These are phyloP conservation scores for Stephanocyclus meneghinianus DNA, from an alignment of 352 stramenopile species.

Conservation along the genomic window DNA sequence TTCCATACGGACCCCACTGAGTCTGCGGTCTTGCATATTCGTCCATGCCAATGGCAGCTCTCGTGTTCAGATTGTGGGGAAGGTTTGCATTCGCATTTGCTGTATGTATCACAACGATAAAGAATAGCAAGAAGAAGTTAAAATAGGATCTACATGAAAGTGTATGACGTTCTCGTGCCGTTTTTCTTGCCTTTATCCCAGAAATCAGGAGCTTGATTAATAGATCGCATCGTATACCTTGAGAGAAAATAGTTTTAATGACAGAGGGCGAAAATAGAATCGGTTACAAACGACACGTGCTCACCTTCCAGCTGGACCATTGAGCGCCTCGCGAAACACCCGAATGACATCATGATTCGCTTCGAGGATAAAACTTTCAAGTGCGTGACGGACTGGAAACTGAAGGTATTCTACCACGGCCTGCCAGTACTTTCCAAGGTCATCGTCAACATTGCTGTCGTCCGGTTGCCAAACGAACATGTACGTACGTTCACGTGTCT, in stretches of 20 bases:
- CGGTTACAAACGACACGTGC: not conserved
- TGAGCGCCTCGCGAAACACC: slow-evolving; percentile 67
- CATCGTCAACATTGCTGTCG: slow-evolving; percentile 49
- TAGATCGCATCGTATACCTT: slow-evolving; percentile 30
- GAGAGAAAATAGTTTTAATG: not conserved
- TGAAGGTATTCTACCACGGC: slow-evolving; percentile 59
- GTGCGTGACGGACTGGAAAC: slow-evolving; percentile 55
- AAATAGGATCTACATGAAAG: not conserved
- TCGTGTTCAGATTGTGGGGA: slow-evolving; percentile 44
- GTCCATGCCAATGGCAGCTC: slow-evolving; percentile 48
- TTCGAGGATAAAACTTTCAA: slow-evolving; percentile 75
- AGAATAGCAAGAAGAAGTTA: not conserved
- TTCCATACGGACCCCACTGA: slow-evolving; percentile 49
- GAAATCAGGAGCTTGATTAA: slow-evolving; percentile 64
- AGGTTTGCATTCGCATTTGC: slow-evolving; percentile 48
- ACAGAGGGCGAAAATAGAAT: not conserved
- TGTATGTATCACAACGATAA: not conserved
- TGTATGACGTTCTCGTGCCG: not conserved
- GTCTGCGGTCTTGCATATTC: slow-evolving; percentile 55
- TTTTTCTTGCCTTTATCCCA: slow-evolving; percentile 37
- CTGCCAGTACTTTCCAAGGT: slow-evolving; percentile 64
- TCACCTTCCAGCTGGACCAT: slow-evolving; percentile 54
- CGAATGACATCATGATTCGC: slow-evolving; percentile 72
- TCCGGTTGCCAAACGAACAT: slow-evolving; percentile 73
- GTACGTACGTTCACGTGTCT: slow-evolving; percentile 75